Conservation (phyloP, 331 rosid genomes). For the Malus hybrid region DNA sequence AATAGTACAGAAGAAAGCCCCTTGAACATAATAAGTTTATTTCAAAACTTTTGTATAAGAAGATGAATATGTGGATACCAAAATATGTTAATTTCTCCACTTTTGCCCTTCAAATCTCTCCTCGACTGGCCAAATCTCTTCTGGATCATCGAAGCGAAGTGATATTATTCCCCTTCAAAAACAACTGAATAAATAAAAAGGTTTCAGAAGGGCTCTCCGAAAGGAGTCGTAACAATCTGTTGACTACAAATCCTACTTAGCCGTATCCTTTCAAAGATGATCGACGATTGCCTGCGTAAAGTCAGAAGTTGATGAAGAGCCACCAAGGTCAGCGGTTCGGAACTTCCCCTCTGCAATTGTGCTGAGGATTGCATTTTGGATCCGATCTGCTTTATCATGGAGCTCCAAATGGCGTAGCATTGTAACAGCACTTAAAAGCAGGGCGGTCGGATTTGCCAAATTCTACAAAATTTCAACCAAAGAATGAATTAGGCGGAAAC, state of each 20-base stretch:
- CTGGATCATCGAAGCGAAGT: background rate
- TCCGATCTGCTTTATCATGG: slow-evolving; percentile 65
- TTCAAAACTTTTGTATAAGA: background rate
- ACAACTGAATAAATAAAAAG: slow-evolving; percentile 6
- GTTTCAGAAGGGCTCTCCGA: background rate
- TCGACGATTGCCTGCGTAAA: slow-evolving; percentile 71
- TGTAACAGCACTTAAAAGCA: slow-evolving; percentile 75
- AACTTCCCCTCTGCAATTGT: slow-evolving; percentile 87
- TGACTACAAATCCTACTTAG: slow-evolving; percentile 13
- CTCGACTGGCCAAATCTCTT: background rate
- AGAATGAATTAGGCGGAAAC: slow-evolving; percentile 14
- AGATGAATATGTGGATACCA: background rate
- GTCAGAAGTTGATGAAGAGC: slow-evolving; percentile 64
- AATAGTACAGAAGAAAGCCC: background rate
- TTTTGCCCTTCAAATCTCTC: background rate
- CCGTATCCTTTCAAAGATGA: slow-evolving; percentile 51
- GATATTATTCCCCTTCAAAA: background rate
- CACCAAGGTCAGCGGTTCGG: slow-evolving; percentile 97
- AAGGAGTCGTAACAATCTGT: slow-evolving; percentile 25
- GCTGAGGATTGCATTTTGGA: slow-evolving; percentile 71
- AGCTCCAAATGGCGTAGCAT: slow-evolving; percentile 87
- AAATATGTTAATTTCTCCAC: background rate
- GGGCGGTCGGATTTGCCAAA: slow-evolving; percentile 96
- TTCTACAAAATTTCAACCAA: slow-evolving; percentile 42
- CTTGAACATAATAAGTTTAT: background rate